These are phyloP conservation scores for Trichoderma sp. DNA, from an alignment of 2,329 filamentous ascomycete species.

Conservation along the genomic window DNA sequence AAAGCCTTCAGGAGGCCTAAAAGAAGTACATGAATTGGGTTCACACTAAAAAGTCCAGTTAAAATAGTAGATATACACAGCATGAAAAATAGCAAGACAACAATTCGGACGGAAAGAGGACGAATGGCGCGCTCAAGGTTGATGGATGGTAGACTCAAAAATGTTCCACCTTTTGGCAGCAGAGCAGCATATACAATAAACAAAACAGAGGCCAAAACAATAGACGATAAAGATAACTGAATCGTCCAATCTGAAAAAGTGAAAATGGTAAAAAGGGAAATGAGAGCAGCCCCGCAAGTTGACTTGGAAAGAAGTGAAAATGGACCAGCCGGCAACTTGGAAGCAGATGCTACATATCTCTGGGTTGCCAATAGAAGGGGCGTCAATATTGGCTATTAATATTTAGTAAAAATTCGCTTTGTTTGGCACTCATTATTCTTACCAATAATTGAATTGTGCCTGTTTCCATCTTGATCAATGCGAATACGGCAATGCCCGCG, in stretches of 20 bases:
- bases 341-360: not conserved
- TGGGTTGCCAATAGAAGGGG: constrained; percentile 31
- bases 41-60: constrained; percentile 32
- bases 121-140: constrained; percentile 33
- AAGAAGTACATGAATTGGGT: constrained; percentile 26
- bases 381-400: constrained; percentile 30
- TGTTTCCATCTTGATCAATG: constrained; percentile 30
- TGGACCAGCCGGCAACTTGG: not conserved
- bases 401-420: not conserved
- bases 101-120: constrained; percentile 32
- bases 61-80: constrained; percentile 28
- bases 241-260: constrained; percentile 36
- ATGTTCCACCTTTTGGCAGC: not conserved
- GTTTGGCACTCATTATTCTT: not conserved
- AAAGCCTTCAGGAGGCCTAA: constrained; percentile 37
- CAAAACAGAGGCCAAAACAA: constrained; percentile 34
- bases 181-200: constrained; percentile 37
- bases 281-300: not conserved
- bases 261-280: constrained; percentile 20
- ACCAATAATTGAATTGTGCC: constrained; percentile 24
- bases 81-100: constrained; percentile 26
- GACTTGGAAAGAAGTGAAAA: constrained; percentile 9
- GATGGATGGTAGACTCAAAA: not conserved
- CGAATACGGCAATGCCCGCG: constrained; percentile 1
- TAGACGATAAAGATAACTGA: constrained; percentile 30